Evolutionary conservation across 768 basidiomycete species (phyloP).

Genomic region (Suillus americanus): DNA sequence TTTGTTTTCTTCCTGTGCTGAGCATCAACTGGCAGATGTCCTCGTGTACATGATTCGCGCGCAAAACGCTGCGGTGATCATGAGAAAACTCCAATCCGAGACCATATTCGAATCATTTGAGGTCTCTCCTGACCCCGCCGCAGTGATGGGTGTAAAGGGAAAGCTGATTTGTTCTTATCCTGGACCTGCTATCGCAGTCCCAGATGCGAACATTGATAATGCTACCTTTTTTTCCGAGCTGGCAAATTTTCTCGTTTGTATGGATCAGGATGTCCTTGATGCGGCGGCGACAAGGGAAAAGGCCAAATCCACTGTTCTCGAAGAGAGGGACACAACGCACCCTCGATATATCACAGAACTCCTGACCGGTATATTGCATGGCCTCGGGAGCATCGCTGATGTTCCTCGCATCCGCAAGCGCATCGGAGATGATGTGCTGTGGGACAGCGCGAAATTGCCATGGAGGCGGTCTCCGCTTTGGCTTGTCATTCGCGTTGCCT

Average conservation of each 20-base stretch:
- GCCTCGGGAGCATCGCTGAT: constrained; percentile 31
- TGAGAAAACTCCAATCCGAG: constrained; percentile 28
- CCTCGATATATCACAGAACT: constrained; percentile 51
- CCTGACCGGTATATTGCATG: constrained; percentile 46
- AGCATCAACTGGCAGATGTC: constrained; percentile 29
- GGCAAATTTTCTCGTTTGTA: constrained; percentile 36
- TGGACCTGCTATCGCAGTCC: constrained; percentile 41
- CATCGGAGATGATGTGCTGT: constrained; percentile 47
- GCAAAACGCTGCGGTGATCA: constrained; percentile 49
- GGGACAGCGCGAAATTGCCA: constrained; percentile 36
- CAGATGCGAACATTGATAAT: constrained; percentile 27
- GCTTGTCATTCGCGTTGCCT: constrained; percentile 46
- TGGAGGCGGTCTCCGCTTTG: constrained; percentile 54
- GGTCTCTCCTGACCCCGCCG: constrained; percentile 34
- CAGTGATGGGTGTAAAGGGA: constrained; percentile 38
- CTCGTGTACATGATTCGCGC: constrained; percentile 38
- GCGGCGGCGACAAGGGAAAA: constrained; percentile 34
- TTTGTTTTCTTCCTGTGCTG: background rate
- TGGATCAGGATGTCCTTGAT: constrained; percentile 32
- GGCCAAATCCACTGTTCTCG: constrained; percentile 26
- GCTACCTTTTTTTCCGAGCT: constrained; percentile 35
- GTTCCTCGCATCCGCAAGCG: constrained; percentile 39
- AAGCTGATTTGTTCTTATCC: constrained; percentile 49
- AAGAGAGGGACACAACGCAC: constrained; percentile 34
- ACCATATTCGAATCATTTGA: constrained; percentile 49